Conservation (phyloP, 164 flowering plant genomes). For the Stephania cephalantha region DNA sequence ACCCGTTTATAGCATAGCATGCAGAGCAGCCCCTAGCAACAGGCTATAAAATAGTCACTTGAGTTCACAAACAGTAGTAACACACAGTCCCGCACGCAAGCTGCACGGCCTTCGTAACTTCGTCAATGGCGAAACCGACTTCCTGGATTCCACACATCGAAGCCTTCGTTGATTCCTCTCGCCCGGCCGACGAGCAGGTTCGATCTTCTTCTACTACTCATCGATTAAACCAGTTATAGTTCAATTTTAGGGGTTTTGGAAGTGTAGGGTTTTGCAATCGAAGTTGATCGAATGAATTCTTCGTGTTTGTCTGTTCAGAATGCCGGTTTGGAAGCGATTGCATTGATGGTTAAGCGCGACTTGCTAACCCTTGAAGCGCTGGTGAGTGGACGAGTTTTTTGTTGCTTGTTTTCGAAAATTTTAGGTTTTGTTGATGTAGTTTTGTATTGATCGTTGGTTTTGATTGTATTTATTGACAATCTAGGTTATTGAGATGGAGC, state of each 20-base stretch:
- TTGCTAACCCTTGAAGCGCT: slow-evolving; percentile 43
- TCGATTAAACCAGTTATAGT: background rate
- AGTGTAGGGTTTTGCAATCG: too few relatives aligned
- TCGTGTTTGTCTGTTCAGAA: slow-evolving; percentile 30
- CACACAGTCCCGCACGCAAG: too few relatives aligned
- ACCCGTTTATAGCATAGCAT: too few relatives aligned
- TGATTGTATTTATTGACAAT: background rate
- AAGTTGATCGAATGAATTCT: too few relatives aligned
- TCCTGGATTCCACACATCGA: slow-evolving; percentile 55
- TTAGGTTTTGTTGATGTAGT: background rate
- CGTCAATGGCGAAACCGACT: slow-evolving; percentile 40
- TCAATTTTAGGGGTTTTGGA: too few relatives aligned
- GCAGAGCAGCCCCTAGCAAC: too few relatives aligned
- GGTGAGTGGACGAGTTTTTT: slow-evolving; percentile 20
- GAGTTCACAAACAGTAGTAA: too few relatives aligned
- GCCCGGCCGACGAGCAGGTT: slow-evolving; percentile 67
- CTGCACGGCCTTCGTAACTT: background rate
- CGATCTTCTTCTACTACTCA: background rate
- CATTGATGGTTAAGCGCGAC: slow-evolving; percentile 52
- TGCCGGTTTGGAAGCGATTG: slow-evolving; percentile 55
- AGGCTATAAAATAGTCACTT: too few relatives aligned
- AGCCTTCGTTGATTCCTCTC: slow-evolving; percentile 55
- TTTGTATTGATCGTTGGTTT: background rate
- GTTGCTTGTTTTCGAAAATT: background rate
- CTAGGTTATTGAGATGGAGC: slow-evolving; percentile 80